Evolutionary conservation across 768 basidiomycete genomes (phyloP).

Genomic region (Russula sp.): DNA sequence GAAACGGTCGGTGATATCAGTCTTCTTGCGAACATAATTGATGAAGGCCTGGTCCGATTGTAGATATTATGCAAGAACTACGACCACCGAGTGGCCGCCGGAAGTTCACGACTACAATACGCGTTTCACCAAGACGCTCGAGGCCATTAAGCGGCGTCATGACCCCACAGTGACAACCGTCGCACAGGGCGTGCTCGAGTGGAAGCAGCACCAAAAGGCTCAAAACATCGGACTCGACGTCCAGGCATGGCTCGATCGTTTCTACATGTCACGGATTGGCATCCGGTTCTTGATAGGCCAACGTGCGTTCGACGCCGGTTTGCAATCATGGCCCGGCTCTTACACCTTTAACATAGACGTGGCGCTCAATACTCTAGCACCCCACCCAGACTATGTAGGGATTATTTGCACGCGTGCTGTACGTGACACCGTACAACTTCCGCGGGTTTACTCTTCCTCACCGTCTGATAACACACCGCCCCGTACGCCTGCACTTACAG

Average conservation of each 20-base stretch:
- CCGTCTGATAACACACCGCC: not conserved
- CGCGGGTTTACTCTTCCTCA: not conserved
- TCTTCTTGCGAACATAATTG: not conserved
- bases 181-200: conserved; percentile 93
- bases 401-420: conserved; percentile 94
- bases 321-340: not conserved
- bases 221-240: conserved; percentile 78
- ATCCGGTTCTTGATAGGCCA: conserved; percentile 97
- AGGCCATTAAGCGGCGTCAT: conserved; percentile 88
- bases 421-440: conserved; percentile 28
- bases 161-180: conserved; percentile 98
- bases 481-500: conserved; percentile 32
- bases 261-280: conserved; percentile 93
- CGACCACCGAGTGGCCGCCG: conserved; percentile 74
- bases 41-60: not conserved
- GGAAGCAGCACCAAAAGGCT: conserved; percentile 74
- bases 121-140: conserved; percentile 79
- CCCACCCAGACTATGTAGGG: conserved; percentile 90
- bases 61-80: conserved; percentile 84
- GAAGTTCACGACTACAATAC: conserved; percentile 92
- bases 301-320: conserved; percentile 41
- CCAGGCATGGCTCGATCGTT: conserved; percentile 93
- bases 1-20: conserved; percentile 50
- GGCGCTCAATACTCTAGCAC: conserved; percentile 85
- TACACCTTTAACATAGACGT: conserved; percentile 52